Conservation (phyloP, 148 eudicot species). For the Chenopodium berlandieri region DNA sequence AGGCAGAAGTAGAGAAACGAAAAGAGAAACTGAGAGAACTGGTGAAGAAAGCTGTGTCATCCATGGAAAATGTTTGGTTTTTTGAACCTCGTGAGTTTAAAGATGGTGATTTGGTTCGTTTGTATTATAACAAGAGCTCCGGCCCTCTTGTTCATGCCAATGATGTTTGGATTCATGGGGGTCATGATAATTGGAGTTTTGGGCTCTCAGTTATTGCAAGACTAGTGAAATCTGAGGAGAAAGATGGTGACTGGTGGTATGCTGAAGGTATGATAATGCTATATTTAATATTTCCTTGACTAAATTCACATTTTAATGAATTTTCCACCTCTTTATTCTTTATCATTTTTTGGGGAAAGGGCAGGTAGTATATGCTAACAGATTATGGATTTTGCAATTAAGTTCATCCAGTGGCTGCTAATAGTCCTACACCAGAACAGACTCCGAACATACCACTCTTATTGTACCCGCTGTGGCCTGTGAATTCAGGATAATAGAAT, state of each 20-base stretch:
- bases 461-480: background rate
- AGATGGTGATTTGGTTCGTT: slow-evolving; percentile 56
- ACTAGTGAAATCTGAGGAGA: slow-evolving; percentile 57
- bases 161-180: slow-evolving; percentile 93
- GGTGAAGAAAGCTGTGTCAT: slow-evolving; percentile 41
- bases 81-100: slow-evolving; percentile 62
- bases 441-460: background rate
- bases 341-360: background rate
- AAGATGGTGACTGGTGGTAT: slow-evolving; percentile 83
- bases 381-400: background rate
- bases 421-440: background rate
- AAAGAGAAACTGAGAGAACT: slow-evolving; percentile 47
- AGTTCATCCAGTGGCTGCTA: background rate
- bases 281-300: background rate
- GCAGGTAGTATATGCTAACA: background rate
- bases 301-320: background rate
- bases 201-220: slow-evolving; percentile 69
- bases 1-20: slow-evolving; percentile 53
- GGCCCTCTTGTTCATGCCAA: slow-evolving; percentile 84
- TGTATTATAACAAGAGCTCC: slow-evolving; percentile 71
- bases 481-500: background rate
- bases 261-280: slow-evolving; percentile 57
- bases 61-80: slow-evolving; percentile 62
- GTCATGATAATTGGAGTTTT: slow-evolving; percentile 74
- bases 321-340: background rate